These are phyloP conservation scores for Tulasnella sp. DNA, from an alignment of 768 basidiomycete genomes.

Conservation along the genomic window DNA sequence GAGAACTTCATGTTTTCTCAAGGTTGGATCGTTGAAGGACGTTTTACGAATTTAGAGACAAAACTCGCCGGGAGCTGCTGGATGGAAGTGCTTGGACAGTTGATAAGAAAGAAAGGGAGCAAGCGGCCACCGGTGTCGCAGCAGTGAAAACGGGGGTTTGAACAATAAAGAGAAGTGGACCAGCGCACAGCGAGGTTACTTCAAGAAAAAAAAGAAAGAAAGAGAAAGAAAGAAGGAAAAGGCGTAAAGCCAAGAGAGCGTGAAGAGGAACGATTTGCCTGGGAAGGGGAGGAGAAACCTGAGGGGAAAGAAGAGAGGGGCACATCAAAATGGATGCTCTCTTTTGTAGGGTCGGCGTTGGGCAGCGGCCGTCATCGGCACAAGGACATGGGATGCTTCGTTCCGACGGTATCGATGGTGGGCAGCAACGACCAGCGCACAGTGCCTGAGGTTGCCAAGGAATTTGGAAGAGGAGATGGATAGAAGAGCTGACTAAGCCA, in stretches of 20 bases:
- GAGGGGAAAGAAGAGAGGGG: background rate
- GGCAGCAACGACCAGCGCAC: background rate
- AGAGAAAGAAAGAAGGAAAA: slow-evolving; percentile 2
- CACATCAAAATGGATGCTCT: background rate
- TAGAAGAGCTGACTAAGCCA: background rate
- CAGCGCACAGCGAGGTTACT: slow-evolving; percentile 9
- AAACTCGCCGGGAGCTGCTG: background rate
- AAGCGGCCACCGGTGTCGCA: slow-evolving; percentile 3
- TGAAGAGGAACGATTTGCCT: background rate
- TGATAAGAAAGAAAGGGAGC: background rate
- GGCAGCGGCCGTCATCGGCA: background rate
- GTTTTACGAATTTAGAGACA: background rate
- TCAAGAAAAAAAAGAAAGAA: background rate
- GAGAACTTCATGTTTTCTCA: background rate
- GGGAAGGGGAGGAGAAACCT: background rate
- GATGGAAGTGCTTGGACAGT: background rate
- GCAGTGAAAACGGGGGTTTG: background rate
- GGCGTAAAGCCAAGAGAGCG: slow-evolving; percentile 12
- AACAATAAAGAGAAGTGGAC: background rate
- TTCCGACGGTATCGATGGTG: background rate
- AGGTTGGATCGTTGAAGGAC: background rate
- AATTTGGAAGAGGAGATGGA: background rate
- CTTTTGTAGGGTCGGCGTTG: background rate
- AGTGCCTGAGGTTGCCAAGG: background rate
- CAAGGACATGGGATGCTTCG: background rate